These are phyloP conservation scores for Fusarium kyushuense DNA, from an alignment of 2,329 filamentous ascomycete genomes.

Conservation along the genomic window DNA sequence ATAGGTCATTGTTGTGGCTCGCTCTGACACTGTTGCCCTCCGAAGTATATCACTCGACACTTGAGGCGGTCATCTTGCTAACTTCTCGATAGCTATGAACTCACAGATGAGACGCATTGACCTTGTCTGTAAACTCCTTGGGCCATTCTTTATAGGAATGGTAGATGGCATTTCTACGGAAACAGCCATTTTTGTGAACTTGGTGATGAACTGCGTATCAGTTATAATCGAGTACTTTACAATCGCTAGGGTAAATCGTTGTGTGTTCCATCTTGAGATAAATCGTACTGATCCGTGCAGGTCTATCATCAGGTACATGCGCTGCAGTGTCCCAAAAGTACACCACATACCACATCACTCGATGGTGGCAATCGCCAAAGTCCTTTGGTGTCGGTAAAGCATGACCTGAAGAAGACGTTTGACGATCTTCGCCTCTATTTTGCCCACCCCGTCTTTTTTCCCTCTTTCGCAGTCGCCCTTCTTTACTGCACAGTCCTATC, in stretches of 20 bases:
- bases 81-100: slow-evolving; percentile 58
- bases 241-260: slow-evolving; percentile 52
- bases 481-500: slow-evolving; percentile 72
- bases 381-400: slow-evolving; percentile 4
- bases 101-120: slow-evolving; percentile 73
- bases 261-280: too few species aligned
- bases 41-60: slow-evolving; percentile 21
- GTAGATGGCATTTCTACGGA: slow-evolving; percentile 62
- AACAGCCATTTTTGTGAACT: slow-evolving; percentile 61
- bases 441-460: slow-evolving; percentile 66
- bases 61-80: not conserved
- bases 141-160: slow-evolving; percentile 66
- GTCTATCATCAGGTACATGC: slow-evolving; percentile 48
- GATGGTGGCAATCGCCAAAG: not conserved
- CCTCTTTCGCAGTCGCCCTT: slow-evolving; percentile 69
- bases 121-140: slow-evolving; percentile 68
- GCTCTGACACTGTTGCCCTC: slow-evolving; percentile 31
- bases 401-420: slow-evolving; percentile 21
- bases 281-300: slow-evolving; percentile 12
- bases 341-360: slow-evolving; percentile 7
- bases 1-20: slow-evolving; percentile 50
- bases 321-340: slow-evolving; percentile 44
- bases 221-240: slow-evolving; percentile 65
- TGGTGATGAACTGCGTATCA: slow-evolving; percentile 63
- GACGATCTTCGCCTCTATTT: slow-evolving; percentile 58